A percentile compares a stretch with the other conserved stretches of the same genome.
Conservation (phyloP, 176 grass and related monocot genomes). For the Triticum urartu region DNA sequence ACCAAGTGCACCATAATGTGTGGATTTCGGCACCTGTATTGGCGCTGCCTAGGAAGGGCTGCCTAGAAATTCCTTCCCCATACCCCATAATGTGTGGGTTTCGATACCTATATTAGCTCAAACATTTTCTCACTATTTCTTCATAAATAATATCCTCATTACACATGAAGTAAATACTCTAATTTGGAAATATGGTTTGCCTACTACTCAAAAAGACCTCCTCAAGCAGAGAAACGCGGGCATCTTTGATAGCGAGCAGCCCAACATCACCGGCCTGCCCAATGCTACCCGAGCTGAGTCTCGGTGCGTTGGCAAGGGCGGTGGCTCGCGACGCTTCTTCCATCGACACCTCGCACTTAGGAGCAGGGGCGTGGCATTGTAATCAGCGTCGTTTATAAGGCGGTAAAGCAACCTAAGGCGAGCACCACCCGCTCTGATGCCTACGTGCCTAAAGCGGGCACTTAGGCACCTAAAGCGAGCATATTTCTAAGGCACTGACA, state of each 20-base stretch:
- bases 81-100: neutral
- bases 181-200: too few relatives aligned
- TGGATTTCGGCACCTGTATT: constrained; percentile 5
- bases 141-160: neutral
- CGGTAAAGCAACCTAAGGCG: too few relatives aligned
- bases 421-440: too few relatives aligned
- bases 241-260: neutral
- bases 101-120: neutral
- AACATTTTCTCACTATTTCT: neutral
- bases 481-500: too few relatives aligned
- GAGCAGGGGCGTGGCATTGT: neutral
- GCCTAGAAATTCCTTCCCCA: neutral
- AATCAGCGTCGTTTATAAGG: neutral
- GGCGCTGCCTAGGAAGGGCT: neutral
- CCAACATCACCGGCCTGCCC: neutral
- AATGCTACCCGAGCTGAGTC: neutral
- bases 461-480: too few relatives aligned
- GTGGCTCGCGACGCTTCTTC: neutral
- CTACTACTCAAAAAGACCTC: neutral
- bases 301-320: neutral
- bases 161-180: neutral
- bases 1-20: neutral
- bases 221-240: neutral
- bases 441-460: too few relatives aligned
- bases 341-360: neutral